Percentiles rank a stretch among this genome's conserved stretches.
These are phyloP conservation scores for Prillingera fragicola DNA, from an alignment of 1,284 basidiomycete genomes.

Conservation along the genomic window DNA sequence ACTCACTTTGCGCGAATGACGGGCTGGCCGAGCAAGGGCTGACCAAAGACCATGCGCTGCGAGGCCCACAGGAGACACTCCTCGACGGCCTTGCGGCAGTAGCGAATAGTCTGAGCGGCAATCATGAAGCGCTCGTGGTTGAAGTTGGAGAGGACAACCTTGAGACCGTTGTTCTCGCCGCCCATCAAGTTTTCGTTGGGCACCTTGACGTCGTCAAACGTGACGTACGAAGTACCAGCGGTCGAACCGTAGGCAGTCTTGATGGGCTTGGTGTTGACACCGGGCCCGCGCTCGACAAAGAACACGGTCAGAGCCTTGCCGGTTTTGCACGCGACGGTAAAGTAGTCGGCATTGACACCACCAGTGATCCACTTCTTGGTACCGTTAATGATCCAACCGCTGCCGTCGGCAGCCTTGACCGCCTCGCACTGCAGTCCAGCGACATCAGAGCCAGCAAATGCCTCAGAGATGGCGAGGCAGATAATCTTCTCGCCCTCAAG, in stretches of 20 bases:
- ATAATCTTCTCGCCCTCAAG: slow-evolving; percentile 64
- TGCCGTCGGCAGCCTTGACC: slow-evolving; percentile 71
- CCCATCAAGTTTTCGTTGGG: slow-evolving; percentile 83
- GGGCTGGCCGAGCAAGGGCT: slow-evolving; percentile 72
- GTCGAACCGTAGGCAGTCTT: slow-evolving; percentile 78
- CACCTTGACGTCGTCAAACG: slow-evolving; percentile 80
- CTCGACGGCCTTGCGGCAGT: slow-evolving; percentile 41
- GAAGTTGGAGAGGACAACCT: slow-evolving; percentile 59
- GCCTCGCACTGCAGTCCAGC: slow-evolving; percentile 76
- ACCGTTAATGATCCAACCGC: slow-evolving; percentile 69
- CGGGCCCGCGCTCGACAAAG: slow-evolving; percentile 67
- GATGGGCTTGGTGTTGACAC: slow-evolving; percentile 77
- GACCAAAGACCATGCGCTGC: slow-evolving; percentile 79
- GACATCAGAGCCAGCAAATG: slow-evolving; percentile 88
- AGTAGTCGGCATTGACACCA: slow-evolving; percentile 54
- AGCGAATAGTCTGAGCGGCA: slow-evolving; percentile 37
- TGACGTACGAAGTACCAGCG: slow-evolving; percentile 75
- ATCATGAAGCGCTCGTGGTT: slow-evolving; percentile 46
- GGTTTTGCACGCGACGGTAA: slow-evolving; percentile 36
- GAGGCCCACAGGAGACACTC: slow-evolving; percentile 57
- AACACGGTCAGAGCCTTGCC: slow-evolving; percentile 72
- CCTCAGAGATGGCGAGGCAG: slow-evolving; percentile 78
- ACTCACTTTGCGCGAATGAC: slow-evolving; percentile 68
- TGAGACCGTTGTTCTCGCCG: slow-evolving; percentile 71
- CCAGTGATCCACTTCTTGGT: slow-evolving; percentile 94